Base-by-base conservation (phyloP, 495 filamentous ascomycete genomes). In the Opeltia flavorubescens region DNA sequence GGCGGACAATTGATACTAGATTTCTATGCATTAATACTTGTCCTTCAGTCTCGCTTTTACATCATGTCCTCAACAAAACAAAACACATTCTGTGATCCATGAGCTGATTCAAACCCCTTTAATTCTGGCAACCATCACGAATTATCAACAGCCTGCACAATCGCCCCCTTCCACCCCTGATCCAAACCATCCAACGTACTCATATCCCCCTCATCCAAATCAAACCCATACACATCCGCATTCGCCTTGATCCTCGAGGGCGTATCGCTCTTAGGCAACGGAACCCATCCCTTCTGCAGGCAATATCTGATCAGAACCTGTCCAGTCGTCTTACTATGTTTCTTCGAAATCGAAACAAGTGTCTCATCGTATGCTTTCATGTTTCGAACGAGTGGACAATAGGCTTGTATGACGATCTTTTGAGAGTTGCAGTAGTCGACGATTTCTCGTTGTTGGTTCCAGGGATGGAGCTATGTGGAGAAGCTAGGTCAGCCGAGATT, bases 251-350 rank as follows among this genome's bases (percentile, higher is more conserved):
- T 77, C 20, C 82, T 67, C 17, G 76, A 73, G 17, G 69, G 65
- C 49, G 68, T 76, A 30, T 74, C 69, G 38, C 79, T 83, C 71
- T 89, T 89, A 17, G 84, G 84, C 50, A 89, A 63, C 31, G 80
- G 73, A 9, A 87, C 77, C 65, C 78, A 83, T 18, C 70, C 77
- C 54, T 87, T 77, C 63, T 87, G 84, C 50, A 75, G 47, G 23
- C 68, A 65, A 52, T 75, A 77, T 51, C 73, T 61, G 48, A 77
- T 68, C 59, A 77, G 50, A 13, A 77, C 51, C 53, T 77, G 73
- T 38, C 71, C 67, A 3, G 71, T 69, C 6, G 66, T 62, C 50
- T 66, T 70, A 28, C 58, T 56, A 50, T 76, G 68, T 44, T 73
- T 77, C 54, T 75, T 61, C 3, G 74, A 69, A 24, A 81, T 43